Evolutionary conservation across 2,329 filamentous ascomycete species (phyloP), one percentile per base, ranked within the genome.

Genomic region (Achaetomium macrosporum): DNA sequence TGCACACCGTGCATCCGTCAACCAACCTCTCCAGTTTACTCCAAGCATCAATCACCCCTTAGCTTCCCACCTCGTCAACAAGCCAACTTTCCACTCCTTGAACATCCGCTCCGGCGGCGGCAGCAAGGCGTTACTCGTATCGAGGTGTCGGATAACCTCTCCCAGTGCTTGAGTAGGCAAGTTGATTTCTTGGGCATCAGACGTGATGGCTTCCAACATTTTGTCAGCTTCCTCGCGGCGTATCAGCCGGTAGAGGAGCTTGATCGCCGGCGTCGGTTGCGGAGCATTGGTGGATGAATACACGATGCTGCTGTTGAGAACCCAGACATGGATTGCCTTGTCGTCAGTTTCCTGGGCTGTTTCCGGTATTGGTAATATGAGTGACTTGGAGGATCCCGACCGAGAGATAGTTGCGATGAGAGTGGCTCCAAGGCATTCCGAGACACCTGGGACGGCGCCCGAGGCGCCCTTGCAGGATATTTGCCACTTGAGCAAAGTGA

Each of bases 11-110:
- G 10, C 33, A 12, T 12, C 10, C 37, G 33, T 29, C 45, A 47
- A 47, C 37, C 10, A 11, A 3, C 4, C 33, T 12, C 10, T 35
- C 11, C 35, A n/a, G n/a, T 2, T 16, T 5, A 13, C 35, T n/a
- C n/a, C 3, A 44, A 40, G 17, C 13, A 13, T 25, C 47, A 44
- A 13, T 25, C 47, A 44, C 33, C 13, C 20, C 10, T 17, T 12
- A 9, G 12, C 19, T 17, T 44, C 36, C 55, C 78, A 84, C 54
- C 77, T 71, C 57, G 77, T 74, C 54, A 89, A 63, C 16, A 89
- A 64, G 2, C 83, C 84, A 5, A 89, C 82, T 25, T 76, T 75
- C 85, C 85, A 90, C n/a, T 76, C 78, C 63, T 79, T 74, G 59
- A 87, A 86, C 29, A 61, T 69, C 51, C 81, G 73, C 54, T 84